Evolutionary conservation across 164 flowering plant species (phyloP), one percentile per base, ranked within the genome.

Genomic region (Piper betle): DNA sequence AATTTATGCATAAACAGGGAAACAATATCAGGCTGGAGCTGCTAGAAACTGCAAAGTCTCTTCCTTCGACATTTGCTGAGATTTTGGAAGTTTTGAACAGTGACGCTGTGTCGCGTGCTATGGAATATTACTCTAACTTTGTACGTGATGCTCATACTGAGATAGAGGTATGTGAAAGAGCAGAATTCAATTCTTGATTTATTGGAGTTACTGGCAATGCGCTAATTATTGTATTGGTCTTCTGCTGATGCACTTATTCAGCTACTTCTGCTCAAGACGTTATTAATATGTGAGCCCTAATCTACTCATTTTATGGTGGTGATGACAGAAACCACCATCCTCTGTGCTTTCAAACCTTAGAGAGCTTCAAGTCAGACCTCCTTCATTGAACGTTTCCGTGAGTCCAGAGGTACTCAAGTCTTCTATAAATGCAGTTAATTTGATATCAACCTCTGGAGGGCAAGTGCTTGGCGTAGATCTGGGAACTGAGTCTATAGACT

Each of bases 111-210:
- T 78, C 82, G 25, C 72, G 55, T 64, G 96, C 96, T 16, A 80
- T 84, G 67, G 94, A 86, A 42, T 87, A 81, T 65, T 93, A 93
- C 62, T 76, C 87, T n/a, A 78, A 74, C 63, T 86, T 89, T 79
- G 91, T 87, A n/a, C 74, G 63, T 70, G 98, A 84, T 67, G 91
- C 72, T 71, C 98, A 93, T 71, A 75, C 83, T 20, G 94, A 87
- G 37, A 86, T 83, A 57, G 90, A 86, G 82, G 96, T 92, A 75
- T 70, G 50, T 46, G 33, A 46, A 9, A 46, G 50, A 46, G 15
- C 11, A 15, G 56, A 13, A 43, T 55, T 57, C 53, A 60, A 3
- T 58, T 18, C 15, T 52, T 53, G 25, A 62, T 39, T 60, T n/a
- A 53, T 40, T 0, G 25, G 46, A n/a, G 13, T 15, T 61, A 52